phyloP scores from a whole-genome alignment of 2,329 filamentous ascomycete genomes.

The Fusarium albidum region DNA sequence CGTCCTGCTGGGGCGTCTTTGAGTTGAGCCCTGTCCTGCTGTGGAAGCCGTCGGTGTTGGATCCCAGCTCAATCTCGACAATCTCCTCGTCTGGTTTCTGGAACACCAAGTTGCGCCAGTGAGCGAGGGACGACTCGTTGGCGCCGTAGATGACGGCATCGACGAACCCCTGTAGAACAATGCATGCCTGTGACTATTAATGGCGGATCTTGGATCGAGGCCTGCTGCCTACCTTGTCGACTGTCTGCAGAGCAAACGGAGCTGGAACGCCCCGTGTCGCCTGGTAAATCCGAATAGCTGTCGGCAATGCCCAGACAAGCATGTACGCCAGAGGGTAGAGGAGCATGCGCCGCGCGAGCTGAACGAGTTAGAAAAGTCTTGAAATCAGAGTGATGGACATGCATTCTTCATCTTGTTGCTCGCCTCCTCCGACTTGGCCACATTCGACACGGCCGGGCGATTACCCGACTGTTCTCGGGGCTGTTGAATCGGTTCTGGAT shows the following conservation, averaged over 20 bases:
- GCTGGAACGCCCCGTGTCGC: slow-evolving; percentile 3
- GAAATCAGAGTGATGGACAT: no score
- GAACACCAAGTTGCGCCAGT: slow-evolving; percentile 5
- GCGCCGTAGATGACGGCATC: slow-evolving; percentile 13
- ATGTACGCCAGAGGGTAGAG: slow-evolving; percentile 18
- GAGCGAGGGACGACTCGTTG: slow-evolving; percentile 4
- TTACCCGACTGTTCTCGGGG: background rate
- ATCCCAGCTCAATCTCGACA: background rate
- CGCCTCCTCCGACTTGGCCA: background rate
- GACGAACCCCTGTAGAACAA: slow-evolving; percentile 11
- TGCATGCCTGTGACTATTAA: background rate
- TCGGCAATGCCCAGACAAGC: slow-evolving; percentile 15
- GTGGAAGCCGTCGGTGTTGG: background rate
- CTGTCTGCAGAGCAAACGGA: slow-evolving; percentile 9
- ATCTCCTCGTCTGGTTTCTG: background rate
- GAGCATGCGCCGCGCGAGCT: slow-evolving; percentile 11
- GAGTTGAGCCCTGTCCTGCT: background rate
- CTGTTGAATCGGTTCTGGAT: background rate
- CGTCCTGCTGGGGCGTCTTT: background rate
- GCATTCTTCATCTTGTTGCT: slow-evolving; percentile 4
- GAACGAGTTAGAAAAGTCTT: background rate
- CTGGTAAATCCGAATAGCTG: slow-evolving; percentile 11
- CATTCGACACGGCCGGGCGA: background rate
- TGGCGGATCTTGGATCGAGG: background rate
- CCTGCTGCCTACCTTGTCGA: slow-evolving; percentile 14